These are phyloP conservation scores for Nemania serpens DNA, from an alignment of 2,329 filamentous ascomycete species.

Conservation along the genomic window DNA sequence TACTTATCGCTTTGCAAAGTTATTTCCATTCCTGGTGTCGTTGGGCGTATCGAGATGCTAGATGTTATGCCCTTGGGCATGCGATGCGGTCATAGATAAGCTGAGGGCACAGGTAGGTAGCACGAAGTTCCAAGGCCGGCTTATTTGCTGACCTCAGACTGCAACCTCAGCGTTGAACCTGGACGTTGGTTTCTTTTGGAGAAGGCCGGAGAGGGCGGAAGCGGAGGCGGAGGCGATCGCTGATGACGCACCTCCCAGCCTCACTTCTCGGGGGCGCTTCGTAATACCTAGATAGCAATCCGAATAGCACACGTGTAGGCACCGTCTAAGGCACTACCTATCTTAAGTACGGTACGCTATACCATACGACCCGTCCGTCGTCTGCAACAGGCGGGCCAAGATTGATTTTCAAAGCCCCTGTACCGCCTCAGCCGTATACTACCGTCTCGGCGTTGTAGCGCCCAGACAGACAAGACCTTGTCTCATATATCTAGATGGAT, in stretches of 20 bases:
- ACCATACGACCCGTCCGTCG: not conserved
- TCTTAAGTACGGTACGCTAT: no score
- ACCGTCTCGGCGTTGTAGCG: slow-evolving; percentile 19
- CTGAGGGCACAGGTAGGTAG: not conserved
- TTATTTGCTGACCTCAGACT: slow-evolving; percentile 22
- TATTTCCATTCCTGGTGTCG: no score
- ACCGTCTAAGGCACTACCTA: no score
- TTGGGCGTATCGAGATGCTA: no score
- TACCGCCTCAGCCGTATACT: slow-evolving; percentile 23
- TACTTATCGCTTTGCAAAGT: no score
- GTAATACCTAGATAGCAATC: no score
- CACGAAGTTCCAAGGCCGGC: not conserved
- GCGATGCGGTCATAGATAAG: slow-evolving; percentile 4
- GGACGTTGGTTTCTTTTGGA: slow-evolving; percentile 10
- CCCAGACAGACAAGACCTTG: no score
- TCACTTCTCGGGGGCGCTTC: slow-evolving; percentile 4
- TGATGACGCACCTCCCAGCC: slow-evolving; percentile 25
- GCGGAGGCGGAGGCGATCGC: slow-evolving; percentile 13
- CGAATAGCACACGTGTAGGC: no score
- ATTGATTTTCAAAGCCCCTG: slow-evolving; percentile 20
- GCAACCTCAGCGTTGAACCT: not conserved
- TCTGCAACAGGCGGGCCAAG: slow-evolving; percentile 27
- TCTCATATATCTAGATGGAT: not conserved
- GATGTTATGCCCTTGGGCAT: not conserved
- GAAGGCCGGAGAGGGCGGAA: slow-evolving; percentile 20